phyloP scores from a whole-genome alignment of 2,329 filamentous ascomycete genomes.

The Aspergillus proliferans region DNA sequence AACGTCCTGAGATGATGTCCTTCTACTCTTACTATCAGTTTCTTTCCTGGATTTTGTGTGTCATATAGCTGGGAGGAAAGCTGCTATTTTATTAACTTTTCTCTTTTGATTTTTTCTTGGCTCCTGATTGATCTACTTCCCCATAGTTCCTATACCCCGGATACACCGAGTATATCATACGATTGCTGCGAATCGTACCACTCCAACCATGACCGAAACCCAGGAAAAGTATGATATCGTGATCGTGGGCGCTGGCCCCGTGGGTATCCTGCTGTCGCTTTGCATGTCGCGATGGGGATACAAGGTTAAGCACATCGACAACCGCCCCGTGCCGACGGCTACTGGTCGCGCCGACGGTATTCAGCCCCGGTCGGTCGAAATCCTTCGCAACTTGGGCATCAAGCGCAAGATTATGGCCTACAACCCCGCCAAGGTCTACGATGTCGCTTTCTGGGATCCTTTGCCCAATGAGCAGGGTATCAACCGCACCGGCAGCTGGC shows the following conservation, averaged over 20 bases:
- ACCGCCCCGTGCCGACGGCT: constrained; percentile 73
- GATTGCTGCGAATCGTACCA: background rate
- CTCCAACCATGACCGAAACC: constrained; percentile 18
- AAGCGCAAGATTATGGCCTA: constrained; percentile 84
- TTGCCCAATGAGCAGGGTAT: constrained; percentile 48
- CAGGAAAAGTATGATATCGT: constrained; percentile 58
- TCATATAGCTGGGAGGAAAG: constrained; percentile 1
- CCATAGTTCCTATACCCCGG: background rate
- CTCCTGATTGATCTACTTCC: constrained; percentile 2
- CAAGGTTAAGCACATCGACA: constrained; percentile 91
- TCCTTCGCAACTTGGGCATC: constrained; percentile 81
- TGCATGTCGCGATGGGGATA: constrained; percentile 90
- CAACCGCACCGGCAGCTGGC: constrained; percentile 63
- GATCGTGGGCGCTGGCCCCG: constrained; percentile 82
- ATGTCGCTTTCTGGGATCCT: constrained; percentile 63
- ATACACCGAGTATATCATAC: background rate
- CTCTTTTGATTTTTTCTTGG: constrained; percentile 3
- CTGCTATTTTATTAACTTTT: background rate
- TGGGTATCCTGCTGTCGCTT: constrained; percentile 79
- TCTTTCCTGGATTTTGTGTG: constrained; percentile 1
- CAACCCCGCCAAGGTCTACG: constrained; percentile 77
- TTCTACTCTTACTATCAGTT: background rate
- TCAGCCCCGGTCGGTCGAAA: constrained; percentile 79
- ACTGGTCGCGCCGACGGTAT: constrained; percentile 89
- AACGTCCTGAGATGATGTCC: background rate